A percentile compares a stretch with the other conserved stretches of the same genome.
Evolutionary conservation across 495 filamentous ascomycete genomes (phyloP).

Genomic region (Acidiella bohemica): DNA sequence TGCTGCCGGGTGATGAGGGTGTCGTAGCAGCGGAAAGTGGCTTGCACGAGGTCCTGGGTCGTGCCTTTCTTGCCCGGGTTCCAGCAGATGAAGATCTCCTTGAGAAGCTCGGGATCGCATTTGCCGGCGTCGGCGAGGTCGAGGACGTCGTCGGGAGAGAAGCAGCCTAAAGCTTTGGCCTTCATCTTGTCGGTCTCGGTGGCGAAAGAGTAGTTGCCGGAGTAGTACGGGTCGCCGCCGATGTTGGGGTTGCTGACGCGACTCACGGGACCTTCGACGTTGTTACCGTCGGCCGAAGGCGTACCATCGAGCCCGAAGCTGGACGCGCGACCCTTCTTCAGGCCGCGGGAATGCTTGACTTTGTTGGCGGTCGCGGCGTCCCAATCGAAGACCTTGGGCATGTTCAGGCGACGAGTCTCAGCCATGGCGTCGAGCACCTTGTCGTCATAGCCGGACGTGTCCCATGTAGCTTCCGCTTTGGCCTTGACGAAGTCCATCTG

Average conservation of each 20-base stretch:
- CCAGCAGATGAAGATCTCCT: slow-evolving; percentile 12
- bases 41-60: slow-evolving; percentile 9
- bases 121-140: slow-evolving; percentile 1
- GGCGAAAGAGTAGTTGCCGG: slow-evolving; percentile 12
- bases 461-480: slow-evolving; percentile 5
- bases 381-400: background rate
- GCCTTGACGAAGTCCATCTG: slow-evolving; percentile 10
- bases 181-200: background rate
- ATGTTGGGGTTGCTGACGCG: slow-evolving; percentile 2
- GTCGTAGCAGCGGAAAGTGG: slow-evolving; percentile 12
- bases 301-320: background rate
- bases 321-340: background rate
- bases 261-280: too few relatives aligned
- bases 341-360: background rate
- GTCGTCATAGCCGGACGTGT: slow-evolving; percentile 7
- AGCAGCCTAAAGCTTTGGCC: slow-evolving; percentile 1
- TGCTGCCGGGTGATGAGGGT: slow-evolving; percentile 12
- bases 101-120: background rate
- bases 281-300: background rate
- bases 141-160: slow-evolving; percentile 6
- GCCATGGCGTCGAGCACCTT: slow-evolving; percentile 6
- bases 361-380: slow-evolving; percentile 5
- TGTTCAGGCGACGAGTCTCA: slow-evolving; percentile 2
- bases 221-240: slow-evolving; percentile 11
- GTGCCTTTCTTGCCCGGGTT: slow-evolving; percentile 11